Evolutionary conservation across 2,329 filamentous ascomycete species (phyloP).

Genomic region (Neofusicoccum kwambonambiense): DNA sequence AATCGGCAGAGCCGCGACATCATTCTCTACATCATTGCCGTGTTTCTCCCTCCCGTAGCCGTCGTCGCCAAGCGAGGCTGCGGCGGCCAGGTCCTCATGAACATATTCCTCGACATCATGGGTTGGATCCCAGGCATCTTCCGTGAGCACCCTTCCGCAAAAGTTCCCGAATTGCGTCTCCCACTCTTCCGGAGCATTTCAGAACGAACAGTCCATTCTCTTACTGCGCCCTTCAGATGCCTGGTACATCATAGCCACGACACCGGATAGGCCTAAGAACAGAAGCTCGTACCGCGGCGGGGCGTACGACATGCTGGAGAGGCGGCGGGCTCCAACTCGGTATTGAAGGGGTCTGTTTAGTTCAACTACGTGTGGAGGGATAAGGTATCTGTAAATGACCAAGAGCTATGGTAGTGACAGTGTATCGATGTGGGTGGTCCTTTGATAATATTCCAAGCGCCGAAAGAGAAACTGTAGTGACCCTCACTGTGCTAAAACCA

Average conservation of each 20-base stretch:
- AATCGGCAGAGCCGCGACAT: not conserved
- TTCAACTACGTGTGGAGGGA: too few relatives aligned
- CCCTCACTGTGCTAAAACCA: too few relatives aligned
- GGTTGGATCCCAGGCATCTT: not conserved
- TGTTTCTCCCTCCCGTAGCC: not conserved
- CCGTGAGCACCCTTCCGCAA: not conserved
- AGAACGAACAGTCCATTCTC: too few relatives aligned
- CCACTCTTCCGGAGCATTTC: too few relatives aligned
- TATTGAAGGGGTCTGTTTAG: not conserved
- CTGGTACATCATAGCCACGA: not conserved
- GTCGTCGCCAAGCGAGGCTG: not conserved
- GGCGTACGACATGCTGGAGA: not conserved
- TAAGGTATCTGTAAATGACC: too few relatives aligned
- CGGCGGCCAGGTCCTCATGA: not conserved
- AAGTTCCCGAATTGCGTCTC: too few relatives aligned
- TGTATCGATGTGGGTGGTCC: too few relatives aligned
- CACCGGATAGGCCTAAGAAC: not conserved
- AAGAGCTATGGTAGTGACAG: too few relatives aligned
- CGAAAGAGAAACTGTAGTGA: too few relatives aligned
- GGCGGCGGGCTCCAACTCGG: not conserved
- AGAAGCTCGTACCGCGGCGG: not conserved
- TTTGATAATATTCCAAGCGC: too few relatives aligned
- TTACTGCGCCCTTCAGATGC: not conserved
- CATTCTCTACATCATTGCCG: not conserved
- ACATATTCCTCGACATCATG: not conserved